phyloP scores from a whole-genome alignment of 78 protist genomes.

The Pelomyxa schiedti region DNA sequence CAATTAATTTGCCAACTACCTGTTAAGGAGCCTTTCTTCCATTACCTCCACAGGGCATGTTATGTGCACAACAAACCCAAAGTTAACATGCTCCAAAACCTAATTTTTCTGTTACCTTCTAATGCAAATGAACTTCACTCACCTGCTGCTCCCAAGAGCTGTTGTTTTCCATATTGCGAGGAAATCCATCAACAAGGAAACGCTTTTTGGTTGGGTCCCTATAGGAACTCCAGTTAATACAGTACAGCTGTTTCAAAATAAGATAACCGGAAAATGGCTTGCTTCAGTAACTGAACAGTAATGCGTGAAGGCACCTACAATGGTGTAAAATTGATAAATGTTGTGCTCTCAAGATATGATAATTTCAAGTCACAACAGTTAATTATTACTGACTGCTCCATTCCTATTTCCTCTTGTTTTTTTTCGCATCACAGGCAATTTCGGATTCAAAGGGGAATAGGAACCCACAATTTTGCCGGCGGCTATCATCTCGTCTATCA shows the following conservation, averaged over 20 bases:
- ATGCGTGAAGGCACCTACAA: constrained; percentile 59
- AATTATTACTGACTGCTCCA: no score
- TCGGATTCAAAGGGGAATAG: not conserved
- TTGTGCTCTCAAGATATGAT: not conserved
- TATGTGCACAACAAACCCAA: constrained; percentile 44
- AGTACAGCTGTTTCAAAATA: no score
- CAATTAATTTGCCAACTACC: not conserved
- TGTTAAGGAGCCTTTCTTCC: constrained; percentile 31
- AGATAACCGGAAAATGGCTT: no score
- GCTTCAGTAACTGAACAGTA: constrained; percentile 56
- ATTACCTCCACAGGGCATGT: constrained; percentile 53
- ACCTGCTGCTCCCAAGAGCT: constrained; percentile 36
- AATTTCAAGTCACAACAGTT: no score
- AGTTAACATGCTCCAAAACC: constrained; percentile 10
- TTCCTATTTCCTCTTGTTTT: no score
- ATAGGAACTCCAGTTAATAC: no score
- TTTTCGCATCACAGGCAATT: no score
- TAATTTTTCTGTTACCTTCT: not conserved
- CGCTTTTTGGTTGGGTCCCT: constrained; percentile 1
- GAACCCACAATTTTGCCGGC: constrained; percentile 17
- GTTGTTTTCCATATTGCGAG: constrained; percentile 54
- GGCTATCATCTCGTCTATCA: constrained; percentile 48
- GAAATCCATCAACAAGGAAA: constrained; percentile 74
- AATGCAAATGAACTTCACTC: not conserved
- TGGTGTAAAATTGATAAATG: not conserved